Conservation (phyloP, 2,329 filamentous ascomycete genomes). For the Colletotrichum costaricense region DNA sequence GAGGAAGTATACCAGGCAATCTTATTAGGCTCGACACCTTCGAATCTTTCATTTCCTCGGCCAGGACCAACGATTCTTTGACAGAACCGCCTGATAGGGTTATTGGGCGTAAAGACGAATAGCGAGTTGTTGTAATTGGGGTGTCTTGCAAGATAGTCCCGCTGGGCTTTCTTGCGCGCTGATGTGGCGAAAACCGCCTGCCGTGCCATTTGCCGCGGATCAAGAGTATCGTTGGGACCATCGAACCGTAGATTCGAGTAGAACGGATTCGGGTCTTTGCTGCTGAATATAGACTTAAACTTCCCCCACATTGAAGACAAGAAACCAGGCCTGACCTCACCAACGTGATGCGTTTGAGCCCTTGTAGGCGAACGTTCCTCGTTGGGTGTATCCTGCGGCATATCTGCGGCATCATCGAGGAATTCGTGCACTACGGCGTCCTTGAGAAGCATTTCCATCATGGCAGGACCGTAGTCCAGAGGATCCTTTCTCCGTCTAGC, state of each 20-base stretch:
- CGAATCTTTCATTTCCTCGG: slow-evolving; percentile 85
- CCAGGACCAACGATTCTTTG: slow-evolving; percentile 93
- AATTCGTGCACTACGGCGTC: slow-evolving; percentile 96
- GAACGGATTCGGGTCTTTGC: slow-evolving; percentile 91
- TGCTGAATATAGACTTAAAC: slow-evolving; percentile 64
- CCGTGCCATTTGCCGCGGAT: slow-evolving; percentile 88
- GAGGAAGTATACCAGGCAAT: slow-evolving; percentile 94
- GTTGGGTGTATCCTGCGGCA: slow-evolving; percentile 49
- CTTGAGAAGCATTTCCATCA: slow-evolving; percentile 95
- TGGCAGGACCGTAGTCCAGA: slow-evolving; percentile 89
- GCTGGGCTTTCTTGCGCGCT: slow-evolving; percentile 85
- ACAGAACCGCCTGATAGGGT: slow-evolving; percentile 83
- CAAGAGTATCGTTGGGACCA: slow-evolving; percentile 79
- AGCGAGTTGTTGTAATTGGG: slow-evolving; percentile 94
- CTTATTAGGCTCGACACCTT: slow-evolving; percentile 90
- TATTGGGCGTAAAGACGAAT: slow-evolving; percentile 84
- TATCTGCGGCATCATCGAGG: slow-evolving; percentile 77
- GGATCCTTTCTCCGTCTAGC: slow-evolving; percentile 78
- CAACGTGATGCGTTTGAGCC: slow-evolving; percentile 48
- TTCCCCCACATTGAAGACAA: slow-evolving; percentile 72
- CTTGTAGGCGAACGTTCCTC: slow-evolving; percentile 46
- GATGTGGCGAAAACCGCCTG: slow-evolving; percentile 89
- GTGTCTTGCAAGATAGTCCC: slow-evolving; percentile 88
- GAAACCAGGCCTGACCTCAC: slow-evolving; percentile 65
- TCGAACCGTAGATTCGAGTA: slow-evolving; percentile 82